A percentile compares a stretch with the other conserved stretches of the same genome.
phyloP scores from a whole-genome alignment of 176 grass and related monocot species.

The Olyra latifolia region DNA sequence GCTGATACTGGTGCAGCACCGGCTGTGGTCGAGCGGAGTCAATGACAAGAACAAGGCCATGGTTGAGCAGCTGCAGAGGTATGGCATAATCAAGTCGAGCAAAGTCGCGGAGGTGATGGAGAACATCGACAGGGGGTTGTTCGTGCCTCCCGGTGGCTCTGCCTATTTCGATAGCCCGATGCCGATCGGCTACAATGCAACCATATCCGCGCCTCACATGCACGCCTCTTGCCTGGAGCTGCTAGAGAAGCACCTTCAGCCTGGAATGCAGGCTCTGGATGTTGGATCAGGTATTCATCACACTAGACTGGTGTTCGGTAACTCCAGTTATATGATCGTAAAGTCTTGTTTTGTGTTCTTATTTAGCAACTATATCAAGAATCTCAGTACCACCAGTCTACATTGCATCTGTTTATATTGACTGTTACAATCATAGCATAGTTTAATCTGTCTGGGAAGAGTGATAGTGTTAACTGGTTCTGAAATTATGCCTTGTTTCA shows the following conservation, averaged over 20 bases:
- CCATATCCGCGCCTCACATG: slow-evolving; percentile 85
- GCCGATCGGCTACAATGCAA: slow-evolving; percentile 72
- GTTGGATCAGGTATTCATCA: slow-evolving; percentile 65
- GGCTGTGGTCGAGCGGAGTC: slow-evolving; percentile 55
- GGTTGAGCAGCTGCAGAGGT: slow-evolving; percentile 65
- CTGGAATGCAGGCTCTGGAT: slow-evolving; percentile 74
- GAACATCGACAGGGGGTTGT: slow-evolving; percentile 59
- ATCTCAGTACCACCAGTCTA: background rate
- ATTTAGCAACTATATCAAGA: background rate
- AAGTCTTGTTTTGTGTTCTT: background rate
- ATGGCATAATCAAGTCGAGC: slow-evolving; percentile 45
- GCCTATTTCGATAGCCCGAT: slow-evolving; percentile 72
- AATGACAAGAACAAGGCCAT: slow-evolving; percentile 64
- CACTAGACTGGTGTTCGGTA: background rate
- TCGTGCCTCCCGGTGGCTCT: slow-evolving; percentile 48
- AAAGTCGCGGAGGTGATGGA: slow-evolving; percentile 65
- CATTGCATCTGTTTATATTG: background rate
- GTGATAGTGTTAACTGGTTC: background rate
- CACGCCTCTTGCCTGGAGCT: slow-evolving; percentile 73
- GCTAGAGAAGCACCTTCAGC: slow-evolving; percentile 64
- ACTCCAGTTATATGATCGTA: background rate
- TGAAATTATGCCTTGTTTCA: background rate
- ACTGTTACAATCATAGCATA: background rate
- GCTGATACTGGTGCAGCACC: slow-evolving; percentile 28
- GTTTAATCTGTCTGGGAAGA: background rate